A percentile compares a stretch with the other conserved stretches of the same genome.
Evolutionary conservation across 306 rosid genomes (phyloP).

Genomic region (Carpinus viminea): DNA sequence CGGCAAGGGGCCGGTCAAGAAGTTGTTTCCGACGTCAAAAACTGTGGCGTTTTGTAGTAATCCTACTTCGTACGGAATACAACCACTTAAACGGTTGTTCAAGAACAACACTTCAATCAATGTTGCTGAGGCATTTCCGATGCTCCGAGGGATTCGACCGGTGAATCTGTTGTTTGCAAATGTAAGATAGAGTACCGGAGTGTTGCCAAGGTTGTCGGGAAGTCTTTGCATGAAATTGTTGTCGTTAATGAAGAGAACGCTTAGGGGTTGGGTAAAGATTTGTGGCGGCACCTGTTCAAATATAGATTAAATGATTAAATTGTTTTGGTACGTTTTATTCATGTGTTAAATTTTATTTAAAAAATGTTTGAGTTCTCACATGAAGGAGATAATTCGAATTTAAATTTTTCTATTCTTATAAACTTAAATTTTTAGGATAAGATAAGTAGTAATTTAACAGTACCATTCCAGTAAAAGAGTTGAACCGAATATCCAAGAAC

Average conservation of each 20-base stretch:
- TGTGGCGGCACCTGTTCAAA: conserved; percentile 25
- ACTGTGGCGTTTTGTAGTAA: conserved; percentile 30
- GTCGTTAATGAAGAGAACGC: conserved; percentile 45
- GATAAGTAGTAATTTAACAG: too few relatives aligned
- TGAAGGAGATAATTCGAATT: too few relatives aligned
- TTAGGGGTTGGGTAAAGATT: conserved; percentile 28
- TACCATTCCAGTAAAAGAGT: conserved; percentile 34
- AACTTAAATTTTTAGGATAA: too few relatives aligned
- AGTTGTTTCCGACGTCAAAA: conserved; percentile 44
- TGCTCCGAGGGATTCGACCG: conserved; percentile 49
- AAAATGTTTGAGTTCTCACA: too few relatives aligned
- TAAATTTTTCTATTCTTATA: too few relatives aligned
- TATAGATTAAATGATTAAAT: too few relatives aligned
- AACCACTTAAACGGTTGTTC: conserved; percentile 44
- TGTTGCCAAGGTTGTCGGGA: conserved; percentile 39
- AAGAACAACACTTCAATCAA: conserved; percentile 38
- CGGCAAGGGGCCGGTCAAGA: conserved; percentile 44
- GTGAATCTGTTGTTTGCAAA: conserved; percentile 51
- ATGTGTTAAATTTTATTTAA: too few relatives aligned
- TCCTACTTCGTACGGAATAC: conserved; percentile 53
- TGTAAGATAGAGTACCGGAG: conserved; percentile 33
- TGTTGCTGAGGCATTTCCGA: conserved; percentile 33
- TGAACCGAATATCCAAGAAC: conserved; percentile 46
- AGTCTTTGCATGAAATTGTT: conserved; percentile 33
- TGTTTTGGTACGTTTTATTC: too few relatives aligned